Evolutionary conservation across 164 flowering plant species (phyloP).

Genomic region (Liquidambar formosana): DNA sequence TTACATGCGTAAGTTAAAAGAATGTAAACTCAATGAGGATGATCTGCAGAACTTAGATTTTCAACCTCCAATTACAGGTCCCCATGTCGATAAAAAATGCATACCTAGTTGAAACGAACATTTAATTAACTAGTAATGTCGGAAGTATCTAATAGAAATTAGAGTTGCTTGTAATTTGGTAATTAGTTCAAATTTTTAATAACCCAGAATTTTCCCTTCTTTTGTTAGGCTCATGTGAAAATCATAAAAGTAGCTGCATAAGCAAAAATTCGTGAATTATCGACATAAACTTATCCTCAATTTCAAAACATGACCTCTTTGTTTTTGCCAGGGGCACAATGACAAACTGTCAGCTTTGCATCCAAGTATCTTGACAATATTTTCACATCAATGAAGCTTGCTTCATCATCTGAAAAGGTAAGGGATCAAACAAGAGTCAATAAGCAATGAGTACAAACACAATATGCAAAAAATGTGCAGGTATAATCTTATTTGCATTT

Average conservation of each 20-base stretch:
- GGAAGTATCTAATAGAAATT: neutral
- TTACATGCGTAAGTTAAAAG: too few species aligned
- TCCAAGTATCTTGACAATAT: slow-evolving; percentile 73
- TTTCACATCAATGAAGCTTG: slow-evolving; percentile 45
- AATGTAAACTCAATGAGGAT: too few species aligned
- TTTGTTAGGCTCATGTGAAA: neutral
- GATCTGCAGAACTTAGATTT: neutral
- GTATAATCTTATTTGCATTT: neutral
- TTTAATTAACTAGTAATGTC: neutral
- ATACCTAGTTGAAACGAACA: neutral
- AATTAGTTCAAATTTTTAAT: neutral
- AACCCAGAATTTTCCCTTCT: neutral
- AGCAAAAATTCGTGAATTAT: neutral
- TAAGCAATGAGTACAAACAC: neutral
- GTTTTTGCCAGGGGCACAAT: slow-evolving; percentile 35
- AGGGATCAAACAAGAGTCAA: neutral
- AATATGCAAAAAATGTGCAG: neutral
- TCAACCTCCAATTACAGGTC: neutral
- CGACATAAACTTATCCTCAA: neutral
- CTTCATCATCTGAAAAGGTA: slow-evolving; percentile 47
- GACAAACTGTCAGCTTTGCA: slow-evolving; percentile 80
- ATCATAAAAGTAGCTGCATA: neutral
- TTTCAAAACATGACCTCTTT: slow-evolving; percentile 34
- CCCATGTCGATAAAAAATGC: neutral
- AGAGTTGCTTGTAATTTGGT: neutral